These are phyloP conservation scores for Colletotrichum tabaci DNA, from an alignment of 2,329 filamentous ascomycete species.

Conservation along the genomic window DNA sequence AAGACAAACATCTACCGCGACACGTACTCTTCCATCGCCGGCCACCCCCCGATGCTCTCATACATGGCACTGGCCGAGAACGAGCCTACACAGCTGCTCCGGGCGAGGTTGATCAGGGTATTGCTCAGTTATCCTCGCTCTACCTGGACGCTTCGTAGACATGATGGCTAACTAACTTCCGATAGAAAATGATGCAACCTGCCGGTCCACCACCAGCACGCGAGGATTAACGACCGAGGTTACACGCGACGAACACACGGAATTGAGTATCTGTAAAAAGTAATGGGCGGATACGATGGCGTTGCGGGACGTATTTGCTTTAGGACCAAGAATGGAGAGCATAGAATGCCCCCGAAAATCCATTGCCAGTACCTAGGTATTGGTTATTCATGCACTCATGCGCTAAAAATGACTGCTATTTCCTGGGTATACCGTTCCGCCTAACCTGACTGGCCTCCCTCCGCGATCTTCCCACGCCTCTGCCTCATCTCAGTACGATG, in stretches of 20 bases:
- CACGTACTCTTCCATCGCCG: conserved; percentile 89
- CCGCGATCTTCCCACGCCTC: conserved; percentile 43
- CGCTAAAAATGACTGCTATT: conserved; percentile 20
- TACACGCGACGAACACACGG: neutral
- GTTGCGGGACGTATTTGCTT: conserved; percentile 26
- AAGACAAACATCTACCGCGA: conserved; percentile 95
- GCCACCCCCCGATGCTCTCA: conserved; percentile 88
- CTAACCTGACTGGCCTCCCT: neutral
- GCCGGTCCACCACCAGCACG: conserved; percentile 70
- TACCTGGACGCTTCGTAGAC: neutral
- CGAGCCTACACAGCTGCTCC: conserved; percentile 84
- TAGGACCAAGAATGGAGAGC: conserved; percentile 21
- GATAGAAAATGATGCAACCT: conserved; percentile 77
- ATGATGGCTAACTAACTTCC: conserved; percentile 7
- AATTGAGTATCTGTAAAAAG: neutral
- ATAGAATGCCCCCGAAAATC: conserved; percentile 59
- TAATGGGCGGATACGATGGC: conserved; percentile 9
- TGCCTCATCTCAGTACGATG: conserved; percentile 38
- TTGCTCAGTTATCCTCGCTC: conserved; percentile 43
- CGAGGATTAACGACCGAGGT: conserved; percentile 55
- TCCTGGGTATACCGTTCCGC: conserved; percentile 26
- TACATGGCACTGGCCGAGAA: conserved; percentile 94
- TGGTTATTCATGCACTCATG: conserved; percentile 23
- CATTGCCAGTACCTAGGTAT: conserved; percentile 54
- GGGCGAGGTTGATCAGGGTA: conserved; percentile 84